These are phyloP conservation scores for Colletotrichum plurivorum DNA, from an alignment of 2,329 filamentous ascomycete species.

Conservation along the genomic window DNA sequence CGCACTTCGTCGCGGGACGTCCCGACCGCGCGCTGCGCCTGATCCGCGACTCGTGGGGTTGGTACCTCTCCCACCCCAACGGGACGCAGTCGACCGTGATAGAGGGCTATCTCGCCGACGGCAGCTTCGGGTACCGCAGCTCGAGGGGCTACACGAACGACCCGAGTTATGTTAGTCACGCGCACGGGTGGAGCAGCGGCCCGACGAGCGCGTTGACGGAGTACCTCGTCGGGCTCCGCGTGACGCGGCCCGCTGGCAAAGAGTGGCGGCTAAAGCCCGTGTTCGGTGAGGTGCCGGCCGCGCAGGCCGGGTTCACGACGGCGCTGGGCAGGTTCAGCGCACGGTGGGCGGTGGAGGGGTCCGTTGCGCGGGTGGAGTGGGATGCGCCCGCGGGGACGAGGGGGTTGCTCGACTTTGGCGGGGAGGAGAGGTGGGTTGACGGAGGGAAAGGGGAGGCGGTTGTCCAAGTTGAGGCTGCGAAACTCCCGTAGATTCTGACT, in stretches of 20 bases:
- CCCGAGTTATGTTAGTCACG: slow-evolving; percentile 61
- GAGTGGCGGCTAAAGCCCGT: slow-evolving; percentile 37
- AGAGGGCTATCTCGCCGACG: slow-evolving; percentile 70
- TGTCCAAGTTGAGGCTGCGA: background rate
- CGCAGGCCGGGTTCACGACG: slow-evolving; percentile 39
- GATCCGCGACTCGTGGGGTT: slow-evolving; percentile 71
- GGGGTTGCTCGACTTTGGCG: slow-evolving; percentile 34
- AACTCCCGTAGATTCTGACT: background rate
- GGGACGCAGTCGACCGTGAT: slow-evolving; percentile 72
- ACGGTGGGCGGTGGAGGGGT: slow-evolving; percentile 18
- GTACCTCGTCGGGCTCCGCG: slow-evolving; percentile 57
- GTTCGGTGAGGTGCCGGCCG: slow-evolving; percentile 31
- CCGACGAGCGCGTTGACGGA: slow-evolving; percentile 62
- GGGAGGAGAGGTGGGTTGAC: slow-evolving; percentile 29
- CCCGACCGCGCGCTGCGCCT: slow-evolving; percentile 67
- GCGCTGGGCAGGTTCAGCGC: slow-evolving; percentile 35
- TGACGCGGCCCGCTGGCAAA: slow-evolving; percentile 30
- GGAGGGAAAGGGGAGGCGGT: slow-evolving; percentile 26
- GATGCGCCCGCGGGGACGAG: slow-evolving; percentile 33
- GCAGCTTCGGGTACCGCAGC: slow-evolving; percentile 69
- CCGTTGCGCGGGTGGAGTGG: slow-evolving; percentile 36
- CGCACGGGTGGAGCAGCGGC: slow-evolving; percentile 65
- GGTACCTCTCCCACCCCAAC: slow-evolving; percentile 70
- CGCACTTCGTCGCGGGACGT: slow-evolving; percentile 64
- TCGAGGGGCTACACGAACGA: slow-evolving; percentile 66